Evolutionary conservation across 192 early-diverging fungal genomes (phyloP), one percentile per base, ranked within the genome.

Genomic region (Lobosporangium transversale): DNA sequence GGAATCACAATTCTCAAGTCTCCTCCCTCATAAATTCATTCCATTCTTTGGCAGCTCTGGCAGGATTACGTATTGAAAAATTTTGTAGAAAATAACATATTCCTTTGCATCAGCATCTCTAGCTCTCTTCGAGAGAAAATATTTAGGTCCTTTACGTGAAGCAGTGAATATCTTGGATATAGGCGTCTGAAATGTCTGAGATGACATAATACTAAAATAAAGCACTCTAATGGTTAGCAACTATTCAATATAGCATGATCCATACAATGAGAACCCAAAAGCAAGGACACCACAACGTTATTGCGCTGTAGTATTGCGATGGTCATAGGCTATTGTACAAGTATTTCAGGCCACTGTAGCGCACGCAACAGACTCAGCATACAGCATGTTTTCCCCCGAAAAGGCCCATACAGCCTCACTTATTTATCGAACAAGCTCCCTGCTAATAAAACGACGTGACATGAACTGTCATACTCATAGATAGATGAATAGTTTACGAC

Each of bases 401-500:
- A 50, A 50, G 48, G 48, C 48, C 48, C 3, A 50, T 50, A 50
- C 48, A 50, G 48, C 21, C n/a, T 50, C 48, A 50, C 24, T 50
- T 26, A 50, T 50, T 50, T 15, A 50, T 20, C 4, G 9, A 50
- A 24, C 14, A 26, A 24, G 24, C 48, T 50, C 48, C 48, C 4
- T 50, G 4, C 24, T 9, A 50, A 26, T 14, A 24, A 26, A 26
- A 50, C n/a, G 27, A 50, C 48, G 27, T 50, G 48, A 50, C 48
- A 50, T 50, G 23, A 50, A 50, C 29, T n/a, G n/a, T n/a, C n/a
- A n/a, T n/a, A n/a, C n/a, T n/a, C n/a, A n/a, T n/a, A n/a, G n/a
- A n/a, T n/a, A n/a, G n/a, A n/a, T n/a, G n/a, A n/a, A n/a, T n/a
- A n/a, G n/a, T n/a, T n/a, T n/a, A n/a, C n/a, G n/a, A n/a, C n/a